Evolutionary conservation across 495 filamentous ascomycete species (phyloP).

Genomic region (Penicillium atrosanguineum): DNA sequence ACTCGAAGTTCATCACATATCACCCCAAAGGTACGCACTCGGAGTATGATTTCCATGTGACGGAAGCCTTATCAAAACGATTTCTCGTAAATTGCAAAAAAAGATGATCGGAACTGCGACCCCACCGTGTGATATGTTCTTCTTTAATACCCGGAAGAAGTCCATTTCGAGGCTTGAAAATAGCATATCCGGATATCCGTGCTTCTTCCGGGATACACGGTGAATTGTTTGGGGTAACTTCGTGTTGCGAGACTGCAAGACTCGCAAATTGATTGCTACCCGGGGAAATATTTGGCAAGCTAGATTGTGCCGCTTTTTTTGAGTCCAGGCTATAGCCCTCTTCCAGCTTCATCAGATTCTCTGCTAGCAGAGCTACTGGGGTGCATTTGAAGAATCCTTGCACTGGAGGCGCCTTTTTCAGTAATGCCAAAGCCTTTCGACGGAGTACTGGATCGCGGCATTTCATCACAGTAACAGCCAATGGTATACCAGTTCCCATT

Average conservation of each 20-base stretch:
- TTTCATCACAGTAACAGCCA: constrained; percentile 31
- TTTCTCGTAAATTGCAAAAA: constrained; percentile 24
- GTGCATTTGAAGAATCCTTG: constrained; percentile 30
- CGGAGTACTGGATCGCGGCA: constrained; percentile 33
- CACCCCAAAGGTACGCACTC: not conserved
- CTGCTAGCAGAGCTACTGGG: constrained; percentile 12
- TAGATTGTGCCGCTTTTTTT: not conserved
- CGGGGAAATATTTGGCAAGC: too few relatives aligned
- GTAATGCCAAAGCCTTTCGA: constrained; percentile 26
- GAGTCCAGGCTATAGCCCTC: constrained; percentile 8
- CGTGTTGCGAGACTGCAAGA: not conserved
- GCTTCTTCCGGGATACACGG: constrained; percentile 28
- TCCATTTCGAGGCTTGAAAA: constrained; percentile 25
- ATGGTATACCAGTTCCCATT: constrained; percentile 31
- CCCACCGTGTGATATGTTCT: constrained; percentile 17
- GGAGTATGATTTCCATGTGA: constrained; percentile 10
- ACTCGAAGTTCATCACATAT: not conserved
- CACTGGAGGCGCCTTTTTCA: constrained; percentile 24
- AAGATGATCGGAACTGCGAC: constrained; percentile 13
- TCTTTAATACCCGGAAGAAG: constrained; percentile 15
- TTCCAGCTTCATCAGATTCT: constrained; percentile 29
- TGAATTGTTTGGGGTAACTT: not conserved
- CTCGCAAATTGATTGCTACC: too few relatives aligned
- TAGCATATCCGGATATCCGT: constrained; percentile 22
- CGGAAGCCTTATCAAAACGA: constrained; percentile 9